A percentile compares a stretch with the other conserved stretches of the same genome.
These are phyloP conservation scores for Arthrobotrys sphaeroides DNA, from an alignment of 2,329 filamentous ascomycete genomes.

Conservation along the genomic window DNA sequence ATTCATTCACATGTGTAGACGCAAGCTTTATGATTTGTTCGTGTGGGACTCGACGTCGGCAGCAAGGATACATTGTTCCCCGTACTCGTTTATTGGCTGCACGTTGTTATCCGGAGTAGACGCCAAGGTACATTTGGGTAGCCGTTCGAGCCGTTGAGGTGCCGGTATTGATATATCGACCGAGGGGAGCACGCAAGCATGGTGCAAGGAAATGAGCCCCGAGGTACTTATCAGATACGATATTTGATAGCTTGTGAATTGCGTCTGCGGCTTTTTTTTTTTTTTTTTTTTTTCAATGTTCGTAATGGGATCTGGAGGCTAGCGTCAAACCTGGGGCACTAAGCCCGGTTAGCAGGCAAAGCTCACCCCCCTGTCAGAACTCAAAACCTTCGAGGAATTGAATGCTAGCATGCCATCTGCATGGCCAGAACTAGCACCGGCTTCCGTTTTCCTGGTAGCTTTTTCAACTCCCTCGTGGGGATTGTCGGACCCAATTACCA, in stretches of 20 bases:
- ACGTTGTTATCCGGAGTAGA: not conserved
- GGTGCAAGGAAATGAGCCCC: not conserved
- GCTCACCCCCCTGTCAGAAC: not conserved
- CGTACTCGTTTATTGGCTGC: conserved; percentile 9
- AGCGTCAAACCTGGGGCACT: conserved; percentile 3
- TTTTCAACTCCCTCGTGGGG: not conserved
- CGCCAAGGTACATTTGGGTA: conserved; percentile 1
- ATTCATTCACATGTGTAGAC: conserved; percentile 24
- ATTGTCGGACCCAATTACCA: conserved; percentile 36
- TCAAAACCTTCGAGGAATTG: not conserved
- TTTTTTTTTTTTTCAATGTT: too few relatives aligned
- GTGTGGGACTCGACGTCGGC: conserved; percentile 13
- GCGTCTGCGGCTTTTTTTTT: conserved; percentile 26
- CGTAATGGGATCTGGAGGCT: too few relatives aligned
- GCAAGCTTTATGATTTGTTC: not conserved
- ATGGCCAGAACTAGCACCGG: not conserved
- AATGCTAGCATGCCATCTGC: too few relatives aligned
- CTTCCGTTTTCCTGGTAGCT: not conserved
- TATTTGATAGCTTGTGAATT: not conserved
- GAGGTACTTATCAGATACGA: not conserved
- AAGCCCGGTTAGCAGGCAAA: too few relatives aligned
- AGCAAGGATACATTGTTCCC: conserved; percentile 6
- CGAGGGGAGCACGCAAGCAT: not conserved
- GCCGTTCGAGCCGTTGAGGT: not conserved
- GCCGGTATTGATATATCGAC: not conserved